Base-by-base conservation (phyloP, 345 rosid species). In the Mangifera indica region DNA sequence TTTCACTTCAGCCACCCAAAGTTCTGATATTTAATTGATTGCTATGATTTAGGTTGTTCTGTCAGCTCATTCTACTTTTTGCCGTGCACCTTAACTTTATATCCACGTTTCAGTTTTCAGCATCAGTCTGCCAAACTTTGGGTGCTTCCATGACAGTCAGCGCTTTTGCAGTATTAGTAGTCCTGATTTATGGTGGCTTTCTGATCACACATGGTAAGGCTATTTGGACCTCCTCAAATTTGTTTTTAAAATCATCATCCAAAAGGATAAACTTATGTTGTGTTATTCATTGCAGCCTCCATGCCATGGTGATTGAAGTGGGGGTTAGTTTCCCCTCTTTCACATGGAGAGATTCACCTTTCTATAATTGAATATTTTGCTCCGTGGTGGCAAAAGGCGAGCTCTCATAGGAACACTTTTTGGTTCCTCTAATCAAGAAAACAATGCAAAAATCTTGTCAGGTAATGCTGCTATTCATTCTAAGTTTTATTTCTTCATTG, bases 221-320 rank as follows among this genome's bases (percentile, higher is more conserved):
- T 60, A 13, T 57, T 12, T 26, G 10, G 9, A 72, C 51, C 32
- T 42, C 49, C 63, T 71, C 34, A 29, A 22, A 11, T 55, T 17
- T 32, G 21, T 52, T 63, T 71, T 56, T 22, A 29, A 15, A 53
- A 37, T 49, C 44, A 42, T 17, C 17, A 29, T 54, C 34, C 42
- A 62, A 45, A n/a, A 45, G 63, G 2, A 17, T 55, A 11, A 34
- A 15, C 24, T 14, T 58, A 60, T 67, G 2, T 57, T 53, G 44
- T 21, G 21, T 54, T 71, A 57, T 60, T 70, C 57, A 48, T 9
- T 81, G 78, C 90, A 93, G 97, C 88, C 24, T 73, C 81, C 7
- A 86, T 89, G 91, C 93, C 94, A 24, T 70, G 13, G 44, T 93
- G 97, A 95, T 69, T 91, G 79, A 75, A 72, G 34, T 91, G 98